Evolutionary conservation across 75 land plant genomes (phyloP).

Genomic region (Adiantum capillusveneris): DNA sequence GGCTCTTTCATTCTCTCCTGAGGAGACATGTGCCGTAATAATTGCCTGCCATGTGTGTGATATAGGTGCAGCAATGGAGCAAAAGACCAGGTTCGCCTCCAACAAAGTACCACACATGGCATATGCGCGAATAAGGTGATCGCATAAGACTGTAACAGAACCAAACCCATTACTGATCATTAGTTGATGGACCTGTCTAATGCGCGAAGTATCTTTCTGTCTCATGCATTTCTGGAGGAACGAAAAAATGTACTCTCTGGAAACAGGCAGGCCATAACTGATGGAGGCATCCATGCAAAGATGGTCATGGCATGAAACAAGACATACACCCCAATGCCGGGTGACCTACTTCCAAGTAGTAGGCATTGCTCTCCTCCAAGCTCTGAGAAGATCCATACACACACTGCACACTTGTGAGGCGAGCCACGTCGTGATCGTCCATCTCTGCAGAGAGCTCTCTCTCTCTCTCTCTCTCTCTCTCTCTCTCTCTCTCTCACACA

Average conservation of each 20-base stretch:
- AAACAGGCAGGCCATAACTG: background rate
- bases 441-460: too few species aligned
- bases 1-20: conserved; percentile 6
- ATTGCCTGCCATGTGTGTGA: conserved; percentile 4
- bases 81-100: conserved; percentile 5
- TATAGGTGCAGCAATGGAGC: background rate
- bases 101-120: background rate
- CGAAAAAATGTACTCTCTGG: background rate
- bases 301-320: too few species aligned
- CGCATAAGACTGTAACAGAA: background rate
- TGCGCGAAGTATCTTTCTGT: background rate
- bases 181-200: conserved; percentile 5
- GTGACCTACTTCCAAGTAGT: too few species aligned
- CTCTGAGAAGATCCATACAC: too few species aligned
- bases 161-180: background rate
- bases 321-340: too few species aligned
- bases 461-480: too few species aligned
- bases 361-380: too few species aligned
- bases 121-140: background rate
- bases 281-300: too few species aligned
- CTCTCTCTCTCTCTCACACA: too few species aligned
- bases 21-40: background rate
- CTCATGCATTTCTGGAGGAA: background rate
- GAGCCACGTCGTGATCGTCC: too few species aligned
- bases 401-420: too few species aligned